Percentiles rank a stretch among this genome's conserved stretches.
phyloP scores from a whole-genome alignment of 345 rosid genomes.

The Balakata baccata region DNA sequence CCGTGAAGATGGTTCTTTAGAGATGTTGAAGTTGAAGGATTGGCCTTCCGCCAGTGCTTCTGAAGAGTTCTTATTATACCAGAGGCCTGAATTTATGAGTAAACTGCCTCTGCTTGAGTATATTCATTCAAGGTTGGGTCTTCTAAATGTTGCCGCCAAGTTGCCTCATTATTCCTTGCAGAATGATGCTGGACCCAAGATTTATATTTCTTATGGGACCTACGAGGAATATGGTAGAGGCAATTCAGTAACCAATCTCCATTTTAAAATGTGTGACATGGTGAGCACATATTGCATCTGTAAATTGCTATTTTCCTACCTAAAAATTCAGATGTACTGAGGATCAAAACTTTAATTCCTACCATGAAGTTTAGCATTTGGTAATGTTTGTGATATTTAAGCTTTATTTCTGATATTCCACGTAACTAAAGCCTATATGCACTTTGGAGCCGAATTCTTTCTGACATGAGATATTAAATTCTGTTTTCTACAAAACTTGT shows the following conservation, averaged over 20 bases:
- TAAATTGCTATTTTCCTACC: background rate
- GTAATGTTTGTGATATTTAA: background rate
- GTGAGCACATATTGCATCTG: conserved; percentile 29
- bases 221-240: conserved; percentile 50
- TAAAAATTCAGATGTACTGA: background rate
- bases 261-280: conserved; percentile 75
- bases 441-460: background rate
- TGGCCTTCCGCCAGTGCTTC: conserved; percentile 95
- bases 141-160: conserved; percentile 92
- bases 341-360: background rate
- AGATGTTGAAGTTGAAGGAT: conserved; percentile 76
- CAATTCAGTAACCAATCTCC: conserved; percentile 68
- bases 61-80: conserved; percentile 85
- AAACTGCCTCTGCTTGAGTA: conserved; percentile 92
- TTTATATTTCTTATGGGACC: conserved; percentile 70
- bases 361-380: background rate
- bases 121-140: conserved; percentile 88
- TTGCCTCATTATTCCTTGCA: conserved; percentile 93
- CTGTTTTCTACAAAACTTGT: background rate
- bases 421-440: background rate
- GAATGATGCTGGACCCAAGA: conserved; percentile 91
- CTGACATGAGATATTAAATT: background rate
- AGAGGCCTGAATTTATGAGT: conserved; percentile 80
- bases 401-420: background rate
- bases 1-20: conserved; percentile 45